Conservation (phyloP, 176 grass and related monocot genomes). For the Pharus latifolius region DNA sequence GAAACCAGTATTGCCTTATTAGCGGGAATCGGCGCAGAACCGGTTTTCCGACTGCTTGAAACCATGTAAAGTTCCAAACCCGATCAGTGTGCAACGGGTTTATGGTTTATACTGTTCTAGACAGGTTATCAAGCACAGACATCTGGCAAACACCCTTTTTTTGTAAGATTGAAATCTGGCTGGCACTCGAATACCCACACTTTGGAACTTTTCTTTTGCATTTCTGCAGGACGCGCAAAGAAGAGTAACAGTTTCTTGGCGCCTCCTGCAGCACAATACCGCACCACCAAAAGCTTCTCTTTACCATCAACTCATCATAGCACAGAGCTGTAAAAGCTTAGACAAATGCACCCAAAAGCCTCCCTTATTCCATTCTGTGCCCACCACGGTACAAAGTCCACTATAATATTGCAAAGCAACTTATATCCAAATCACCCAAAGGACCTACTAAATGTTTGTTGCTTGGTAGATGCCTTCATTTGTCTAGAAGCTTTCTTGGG, state of each 20-base stretch:
- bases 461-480: constrained; percentile 15
- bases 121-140: not conserved
- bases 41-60: too few species aligned
- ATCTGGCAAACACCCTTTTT: too few species aligned
- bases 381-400: not conserved
- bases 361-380: constrained; percentile 6
- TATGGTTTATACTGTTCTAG: not conserved
- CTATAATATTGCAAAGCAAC: constrained; percentile 10
- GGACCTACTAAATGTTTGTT: not conserved
- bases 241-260: constrained; percentile 8
- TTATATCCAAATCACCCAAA: constrained; percentile 3
- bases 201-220: not conserved
- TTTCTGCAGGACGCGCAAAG: constrained; percentile 13
- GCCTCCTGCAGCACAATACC: constrained; percentile 19
- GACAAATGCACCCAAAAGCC: constrained; percentile 29
- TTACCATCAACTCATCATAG: constrained; percentile 33
- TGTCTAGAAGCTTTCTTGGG: constrained; percentile 1
- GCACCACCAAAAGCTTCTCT: not conserved
- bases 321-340: constrained; percentile 23
- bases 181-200: not conserved
- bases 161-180: not conserved
- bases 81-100: not conserved
- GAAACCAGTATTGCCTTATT: too few species aligned
- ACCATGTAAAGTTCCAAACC: not conserved
- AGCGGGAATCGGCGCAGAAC: too few species aligned